Evolutionary conservation across 345 rosid species (phyloP).

Genomic region (Syzygium aromaticum): DNA sequence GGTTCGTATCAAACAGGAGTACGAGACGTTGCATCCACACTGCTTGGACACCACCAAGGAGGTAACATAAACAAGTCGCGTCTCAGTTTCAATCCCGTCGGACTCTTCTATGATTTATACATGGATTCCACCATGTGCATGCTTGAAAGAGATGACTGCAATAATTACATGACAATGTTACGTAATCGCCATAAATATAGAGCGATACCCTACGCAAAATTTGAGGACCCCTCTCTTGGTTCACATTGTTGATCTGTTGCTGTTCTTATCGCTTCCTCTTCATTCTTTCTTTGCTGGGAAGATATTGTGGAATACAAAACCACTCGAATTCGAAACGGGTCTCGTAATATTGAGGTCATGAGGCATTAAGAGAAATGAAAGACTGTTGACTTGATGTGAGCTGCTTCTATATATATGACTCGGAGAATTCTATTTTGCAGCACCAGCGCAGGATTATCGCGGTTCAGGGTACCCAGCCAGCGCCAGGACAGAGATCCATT

Average conservation of each 20-base stretch:
- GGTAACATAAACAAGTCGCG: background rate
- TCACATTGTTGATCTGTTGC: background rate
- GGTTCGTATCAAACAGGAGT: background rate
- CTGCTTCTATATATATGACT: background rate
- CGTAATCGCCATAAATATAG: background rate
- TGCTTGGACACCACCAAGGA: background rate
- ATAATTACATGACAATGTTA: background rate
- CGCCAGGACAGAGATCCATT: background rate
- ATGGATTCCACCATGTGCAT: background rate
- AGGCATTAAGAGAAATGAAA: no score
- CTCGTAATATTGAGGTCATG: no score
- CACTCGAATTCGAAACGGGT: no score
- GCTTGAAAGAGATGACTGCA: background rate
- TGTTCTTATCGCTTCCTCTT: background rate
- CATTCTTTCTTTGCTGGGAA: background rate
- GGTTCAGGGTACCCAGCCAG: background rate
- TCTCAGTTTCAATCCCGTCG: background rate
- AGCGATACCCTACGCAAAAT: background rate
- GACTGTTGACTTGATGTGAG: background rate
- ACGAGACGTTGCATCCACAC: background rate
- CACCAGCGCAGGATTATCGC: background rate
- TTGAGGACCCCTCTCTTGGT: background rate
- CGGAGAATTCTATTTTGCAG: background rate
- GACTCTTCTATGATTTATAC: background rate
- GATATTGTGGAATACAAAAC: no score